Evolutionary conservation across 495 filamentous ascomycete genomes (phyloP), one percentile per base, ranked within the genome.

Genomic region (Penicillium canariense): DNA sequence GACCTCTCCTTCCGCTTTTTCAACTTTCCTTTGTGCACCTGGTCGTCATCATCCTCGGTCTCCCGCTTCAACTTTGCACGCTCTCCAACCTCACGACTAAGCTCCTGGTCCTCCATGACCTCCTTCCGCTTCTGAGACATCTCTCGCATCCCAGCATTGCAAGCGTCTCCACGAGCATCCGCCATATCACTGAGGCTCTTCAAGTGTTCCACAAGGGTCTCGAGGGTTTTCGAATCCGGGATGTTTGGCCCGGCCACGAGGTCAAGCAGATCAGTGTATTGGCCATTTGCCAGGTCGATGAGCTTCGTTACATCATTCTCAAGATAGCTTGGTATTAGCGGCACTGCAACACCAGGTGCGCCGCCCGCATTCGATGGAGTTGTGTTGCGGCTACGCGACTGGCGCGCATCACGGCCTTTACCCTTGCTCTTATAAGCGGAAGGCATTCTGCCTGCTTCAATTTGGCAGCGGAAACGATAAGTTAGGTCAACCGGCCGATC

Each of bases 301-400:
- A 89, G 76, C 45, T 86, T 85, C 28, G 86, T 78, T 23, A 83
- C 79, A 56, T 85, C 81, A 54, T 84, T 86, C 45, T 87, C 81
- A 56, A 84, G 67, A 53, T 80, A 80, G 53, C 68, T 78, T 27
- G 77, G 73, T 20, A 85, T 78, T 48, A 80, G 68, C 20, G 81
- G 77, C 11, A 76, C 74, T 48, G 81, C 70, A 27, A 70, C 74
- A 54, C 78, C 68, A 8, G 70, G 65, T 39, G 66, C 75, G 35
- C 77, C 75, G 58, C 77, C 82, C 55, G 76, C 68, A 17, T 65
- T 71, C 34, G 87, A 87, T 56, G 90, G 90, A 3, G 90, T 96
- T 10, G 89, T 91, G 70, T 94, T 93, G 61, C 90, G 87, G 64
- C 89, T 93, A 50, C 86, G 85, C 61, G 89, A 89, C 55, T 83